Evolutionary conservation across 306 rosid genomes (phyloP), one percentile per base, ranked within the genome.

Genomic region (Inga leiocalycina): DNA sequence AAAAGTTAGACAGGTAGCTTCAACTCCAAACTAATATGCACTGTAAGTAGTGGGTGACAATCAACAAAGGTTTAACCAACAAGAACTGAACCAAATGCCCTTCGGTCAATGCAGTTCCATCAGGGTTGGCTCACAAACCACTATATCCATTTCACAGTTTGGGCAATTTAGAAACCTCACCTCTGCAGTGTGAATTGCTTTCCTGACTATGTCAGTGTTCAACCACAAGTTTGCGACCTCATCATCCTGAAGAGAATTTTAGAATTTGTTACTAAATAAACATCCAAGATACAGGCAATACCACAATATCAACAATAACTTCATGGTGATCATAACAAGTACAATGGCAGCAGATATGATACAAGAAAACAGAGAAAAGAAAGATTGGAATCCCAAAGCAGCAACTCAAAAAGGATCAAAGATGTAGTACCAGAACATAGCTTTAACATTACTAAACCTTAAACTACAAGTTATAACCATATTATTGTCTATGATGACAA

Each of bases 171-270:
- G 77, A 83, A 80, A 79, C 46, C 87, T 83, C 83, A 96, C 99
- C 87, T 82, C 66, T 84, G 67, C 91, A 39, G 91, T 74, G 82
- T 95, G 97, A 79, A 95, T 85, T 80, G 94, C 96, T 79, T 88
- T 91, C 89, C 98, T 90, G 66, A 93, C 97, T 54, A 69, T 84
- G 27, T 82, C 88, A 72, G 92, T 72, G 87, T 96, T 96, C 93
- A 96, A 85, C 99, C 98, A 93, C 81, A 88, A 8, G n/a, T 83
- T 82, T 17, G 99, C 98, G 75, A 96, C 86, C 68, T 85, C 87
- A 32, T 90, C 97, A 22, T 85, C 86, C 99, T 96, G 22, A 69
- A 84, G 77, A 82, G 46, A 85, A 61, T 15, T 79, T 52, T 68
- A 68, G 84, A 71, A 44, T 39, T 6, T 46, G 70, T 76, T 44